Evolutionary conservation across 2,329 filamentous ascomycete genomes (phyloP).

Genomic region (Lomentospora prolificans): DNA sequence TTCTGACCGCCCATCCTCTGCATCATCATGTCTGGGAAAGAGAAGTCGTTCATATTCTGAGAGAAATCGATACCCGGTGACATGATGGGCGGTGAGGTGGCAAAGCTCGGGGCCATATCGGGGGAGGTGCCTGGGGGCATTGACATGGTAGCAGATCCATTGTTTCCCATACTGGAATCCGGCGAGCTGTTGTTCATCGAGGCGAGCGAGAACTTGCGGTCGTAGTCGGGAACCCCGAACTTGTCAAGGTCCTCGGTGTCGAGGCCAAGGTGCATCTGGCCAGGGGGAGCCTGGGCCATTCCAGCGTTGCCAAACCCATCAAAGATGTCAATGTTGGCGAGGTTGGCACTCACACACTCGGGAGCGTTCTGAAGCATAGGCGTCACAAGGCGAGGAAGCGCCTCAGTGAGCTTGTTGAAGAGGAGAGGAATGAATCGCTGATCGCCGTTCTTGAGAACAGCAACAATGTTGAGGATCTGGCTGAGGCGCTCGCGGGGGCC

Average conservation of each 20-base stretch:
- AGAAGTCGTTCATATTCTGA: slow-evolving; percentile 32
- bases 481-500: slow-evolving; percentile 67
- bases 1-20: slow-evolving; percentile 29
- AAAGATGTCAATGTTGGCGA: slow-evolving; percentile 52
- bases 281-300: slow-evolving; percentile 41
- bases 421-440: slow-evolving; percentile 69
- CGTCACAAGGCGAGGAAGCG: slow-evolving; percentile 52
- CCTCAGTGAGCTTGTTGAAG: slow-evolving; percentile 64
- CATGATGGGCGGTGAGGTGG: slow-evolving; percentile 42
- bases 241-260: slow-evolving; percentile 39
- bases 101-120: slow-evolving; percentile 37
- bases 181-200: slow-evolving; percentile 25
- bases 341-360: slow-evolving; percentile 32
- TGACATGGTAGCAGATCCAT: slow-evolving; percentile 19
- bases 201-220: slow-evolving; percentile 25
- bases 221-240: slow-evolving; percentile 32
- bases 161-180: slow-evolving; percentile 20
- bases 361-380: slow-evolving; percentile 51
- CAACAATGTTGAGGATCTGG: slow-evolving; percentile 57
- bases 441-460: slow-evolving; percentile 63
- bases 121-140: slow-evolving; percentile 17
- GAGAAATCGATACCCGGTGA: slow-evolving; percentile 42
- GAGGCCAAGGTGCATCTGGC: slow-evolving; percentile 30
- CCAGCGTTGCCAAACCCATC: slow-evolving; percentile 56
- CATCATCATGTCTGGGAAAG: slow-evolving; percentile 44